These are phyloP conservation scores for Flaveria floridana DNA, from an alignment of 140 eudicot species.

Conservation along the genomic window DNA sequence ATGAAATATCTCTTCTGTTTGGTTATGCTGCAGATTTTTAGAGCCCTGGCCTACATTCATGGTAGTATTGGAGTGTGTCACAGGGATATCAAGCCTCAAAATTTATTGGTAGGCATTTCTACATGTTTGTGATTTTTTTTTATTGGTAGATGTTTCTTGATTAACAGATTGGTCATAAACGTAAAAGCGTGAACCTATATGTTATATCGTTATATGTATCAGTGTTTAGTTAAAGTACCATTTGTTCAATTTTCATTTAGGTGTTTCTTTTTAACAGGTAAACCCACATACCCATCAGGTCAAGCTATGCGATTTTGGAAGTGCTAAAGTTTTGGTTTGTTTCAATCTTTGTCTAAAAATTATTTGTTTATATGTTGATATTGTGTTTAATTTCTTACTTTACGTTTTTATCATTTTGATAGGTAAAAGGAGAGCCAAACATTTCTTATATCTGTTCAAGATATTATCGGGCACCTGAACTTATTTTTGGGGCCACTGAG, in stretches of 20 bases:
- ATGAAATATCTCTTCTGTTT: not conserved
- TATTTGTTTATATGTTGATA: not conserved
- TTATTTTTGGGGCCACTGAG: conserved; percentile 92
- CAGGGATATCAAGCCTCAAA: conserved; percentile 94
- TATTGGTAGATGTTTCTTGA: not conserved
- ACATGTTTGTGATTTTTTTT: conserved; percentile 1
- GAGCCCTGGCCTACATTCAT: conserved; percentile 87
- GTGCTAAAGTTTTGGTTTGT: conserved; percentile 85
- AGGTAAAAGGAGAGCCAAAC: conserved; percentile 97
- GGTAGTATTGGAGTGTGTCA: conserved; percentile 88
- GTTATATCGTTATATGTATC: not conserved
- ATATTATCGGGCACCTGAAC: conserved; percentile 91
- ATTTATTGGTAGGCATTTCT: conserved; percentile 57
- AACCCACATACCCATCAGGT: conserved; percentile 96
- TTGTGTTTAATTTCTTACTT: conserved; percentile 21
- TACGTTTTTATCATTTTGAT: not conserved
- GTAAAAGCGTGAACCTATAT: conserved; percentile 7
- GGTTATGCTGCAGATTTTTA: conserved; percentile 57
- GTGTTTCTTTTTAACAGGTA: conserved; percentile 49
- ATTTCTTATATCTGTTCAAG: conserved; percentile 91
- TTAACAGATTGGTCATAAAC: not conserved
- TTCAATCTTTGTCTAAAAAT: not conserved
- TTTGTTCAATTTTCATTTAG: not conserved
- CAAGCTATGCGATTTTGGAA: conserved; percentile 89
- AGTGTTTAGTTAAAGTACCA: not conserved